A percentile compares a stretch with the other conserved stretches of the same genome.
Evolutionary conservation across 2,329 filamentous ascomycete genomes (phyloP).

Genomic region (Scytalidium lignicola): DNA sequence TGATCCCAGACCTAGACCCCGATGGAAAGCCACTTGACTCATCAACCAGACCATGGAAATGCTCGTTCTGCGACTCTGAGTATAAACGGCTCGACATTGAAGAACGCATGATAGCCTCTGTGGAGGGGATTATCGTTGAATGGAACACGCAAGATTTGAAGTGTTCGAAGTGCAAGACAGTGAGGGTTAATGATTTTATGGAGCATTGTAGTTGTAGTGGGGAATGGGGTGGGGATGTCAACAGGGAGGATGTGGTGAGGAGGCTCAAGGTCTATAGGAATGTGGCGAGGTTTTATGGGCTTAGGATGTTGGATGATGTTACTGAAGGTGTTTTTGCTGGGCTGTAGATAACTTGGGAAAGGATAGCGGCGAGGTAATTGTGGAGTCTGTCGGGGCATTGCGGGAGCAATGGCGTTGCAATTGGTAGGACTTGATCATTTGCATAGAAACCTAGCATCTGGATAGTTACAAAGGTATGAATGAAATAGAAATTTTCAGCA

Average conservation of each 20-base stretch:
- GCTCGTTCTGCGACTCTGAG: slow-evolving; percentile 67
- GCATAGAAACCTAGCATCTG: too few relatives aligned
- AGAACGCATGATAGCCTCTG: slow-evolving; percentile 70
- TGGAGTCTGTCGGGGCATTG: not conserved
- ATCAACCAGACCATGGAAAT: slow-evolving; percentile 58
- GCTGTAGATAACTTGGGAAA: slow-evolving; percentile 27
- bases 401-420: too few relatives aligned
- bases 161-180: slow-evolving; percentile 64
- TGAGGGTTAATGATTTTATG: slow-evolving; percentile 88
- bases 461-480: too few relatives aligned
- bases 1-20: slow-evolving; percentile 50
- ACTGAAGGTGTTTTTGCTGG: slow-evolving; percentile 57
- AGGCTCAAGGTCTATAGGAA: slow-evolving; percentile 64
- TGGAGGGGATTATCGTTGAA: slow-evolving; percentile 68
- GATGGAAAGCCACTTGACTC: slow-evolving; percentile 3
- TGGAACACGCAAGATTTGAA: slow-evolving; percentile 91
- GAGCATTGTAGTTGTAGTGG: slow-evolving; percentile 94
- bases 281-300: slow-evolving; percentile 72
- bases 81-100: slow-evolving; percentile 79
- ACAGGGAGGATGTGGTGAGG: slow-evolving; percentile 59
- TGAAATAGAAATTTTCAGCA: too few relatives aligned
- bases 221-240: slow-evolving; percentile 70
- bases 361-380: not conserved
- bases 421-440: too few relatives aligned
- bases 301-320: slow-evolving; percentile 76